Percentiles rank a stretch among this genome's conserved stretches.
phyloP scores from a whole-genome alignment of 2,329 filamentous ascomycete species.

The Tympanopsis confertula region DNA sequence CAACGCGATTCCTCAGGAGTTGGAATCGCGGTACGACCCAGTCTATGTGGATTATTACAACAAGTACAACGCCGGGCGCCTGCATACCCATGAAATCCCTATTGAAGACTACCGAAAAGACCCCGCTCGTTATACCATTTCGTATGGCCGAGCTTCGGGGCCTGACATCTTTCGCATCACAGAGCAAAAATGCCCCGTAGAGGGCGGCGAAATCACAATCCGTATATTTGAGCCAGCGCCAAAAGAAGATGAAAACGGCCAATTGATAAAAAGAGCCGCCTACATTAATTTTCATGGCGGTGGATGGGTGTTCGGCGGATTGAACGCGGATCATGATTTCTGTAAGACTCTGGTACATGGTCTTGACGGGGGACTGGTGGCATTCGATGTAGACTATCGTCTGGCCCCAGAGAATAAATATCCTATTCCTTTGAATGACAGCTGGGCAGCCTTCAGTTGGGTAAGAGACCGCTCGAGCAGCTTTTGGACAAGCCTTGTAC shows the following conservation, averaged over 20 bases:
- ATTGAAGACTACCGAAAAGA: slow-evolving; percentile 19
- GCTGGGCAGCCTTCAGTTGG: slow-evolving; percentile 12
- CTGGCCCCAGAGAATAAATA: slow-evolving; percentile 23
- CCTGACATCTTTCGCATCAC: slow-evolving; percentile 23
- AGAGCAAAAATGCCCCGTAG: slow-evolving; percentile 23
- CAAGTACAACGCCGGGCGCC: slow-evolving; percentile 24
- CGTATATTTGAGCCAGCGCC: slow-evolving; percentile 23
- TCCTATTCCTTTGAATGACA: slow-evolving; percentile 23
- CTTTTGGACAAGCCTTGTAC: too few relatives aligned
- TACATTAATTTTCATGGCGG: slow-evolving; percentile 21
- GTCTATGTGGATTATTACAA: slow-evolving; percentile 26
- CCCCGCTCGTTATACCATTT: slow-evolving; percentile 21
- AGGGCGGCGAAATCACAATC: slow-evolving; percentile 23
- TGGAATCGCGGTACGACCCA: slow-evolving; percentile 23
- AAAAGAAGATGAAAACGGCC: slow-evolving; percentile 10
- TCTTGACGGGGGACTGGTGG: slow-evolving; percentile 19
- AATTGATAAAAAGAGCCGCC: slow-evolving; percentile 13
- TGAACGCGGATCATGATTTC: slow-evolving; percentile 22
- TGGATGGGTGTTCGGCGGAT: slow-evolving; percentile 26
- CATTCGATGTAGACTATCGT: slow-evolving; percentile 29
- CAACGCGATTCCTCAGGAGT: slow-evolving; percentile 24
- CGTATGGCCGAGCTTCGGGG: slow-evolving; percentile 21
- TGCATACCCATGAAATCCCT: slow-evolving; percentile 23
- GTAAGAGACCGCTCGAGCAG: not conserved
- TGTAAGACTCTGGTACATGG: slow-evolving; percentile 25